A percentile compares a stretch with the other conserved stretches of the same genome.
phyloP scores from a whole-genome alignment of 768 basidiomycete genomes.

The Epithele typhae region DNA sequence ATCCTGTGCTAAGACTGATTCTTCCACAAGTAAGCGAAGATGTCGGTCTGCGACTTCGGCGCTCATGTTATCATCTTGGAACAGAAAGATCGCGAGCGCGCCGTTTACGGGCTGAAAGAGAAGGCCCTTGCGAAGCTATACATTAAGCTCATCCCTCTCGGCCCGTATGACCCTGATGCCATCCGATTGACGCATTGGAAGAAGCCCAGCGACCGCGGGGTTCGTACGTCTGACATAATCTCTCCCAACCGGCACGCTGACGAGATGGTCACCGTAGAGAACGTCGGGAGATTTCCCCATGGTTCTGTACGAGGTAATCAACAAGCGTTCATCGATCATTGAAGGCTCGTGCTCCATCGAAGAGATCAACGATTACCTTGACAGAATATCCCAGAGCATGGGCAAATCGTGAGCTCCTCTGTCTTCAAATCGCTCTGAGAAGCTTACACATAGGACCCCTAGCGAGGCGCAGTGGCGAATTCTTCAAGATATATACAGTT shows the following conservation, averaged over 20 bases:
- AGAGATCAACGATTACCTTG: conserved; percentile 76
- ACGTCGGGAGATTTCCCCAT: conserved; percentile 84
- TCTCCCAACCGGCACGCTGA: no score
- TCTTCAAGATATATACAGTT: conserved; percentile 72
- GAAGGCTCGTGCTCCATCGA: conserved; percentile 76
- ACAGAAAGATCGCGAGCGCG: conserved; percentile 91
- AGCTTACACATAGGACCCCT: no score
- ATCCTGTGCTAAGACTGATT: conserved; percentile 83
- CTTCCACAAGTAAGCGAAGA: conserved; percentile 64
- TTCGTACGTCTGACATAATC: conserved; percentile 38
- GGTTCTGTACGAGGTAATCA: conserved; percentile 83
- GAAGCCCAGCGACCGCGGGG: conserved; percentile 65
- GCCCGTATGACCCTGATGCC: conserved; percentile 74
- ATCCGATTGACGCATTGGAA: conserved; percentile 88
- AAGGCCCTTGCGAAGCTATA: conserved; percentile 90
- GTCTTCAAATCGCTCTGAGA: no score
- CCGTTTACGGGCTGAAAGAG: conserved; percentile 93
- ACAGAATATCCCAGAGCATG: conserved; percentile 66
- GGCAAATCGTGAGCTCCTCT: conserved; percentile 58
- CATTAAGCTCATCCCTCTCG: conserved; percentile 84
- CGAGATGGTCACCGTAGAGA: conserved; percentile 39
- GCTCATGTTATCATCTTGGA: conserved; percentile 3
- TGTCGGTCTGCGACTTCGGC: neutral
- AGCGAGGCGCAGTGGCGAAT: conserved; percentile 77
- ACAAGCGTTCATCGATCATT: conserved; percentile 75